These are phyloP conservation scores for Cryptosporidium sp. DNA, from an alignment of 169 alveolate genomes.

Conservation along the genomic window DNA sequence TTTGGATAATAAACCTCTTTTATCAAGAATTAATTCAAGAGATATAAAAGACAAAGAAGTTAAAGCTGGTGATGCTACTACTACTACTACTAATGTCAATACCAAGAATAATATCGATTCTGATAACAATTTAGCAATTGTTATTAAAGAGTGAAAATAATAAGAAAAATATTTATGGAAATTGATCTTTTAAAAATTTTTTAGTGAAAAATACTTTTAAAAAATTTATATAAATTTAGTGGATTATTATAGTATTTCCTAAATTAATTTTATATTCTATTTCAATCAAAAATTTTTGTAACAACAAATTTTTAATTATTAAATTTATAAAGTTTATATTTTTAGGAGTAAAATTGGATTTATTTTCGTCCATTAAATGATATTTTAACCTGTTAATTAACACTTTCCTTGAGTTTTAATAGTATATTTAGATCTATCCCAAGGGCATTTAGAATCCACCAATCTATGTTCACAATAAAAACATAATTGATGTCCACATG, in stretches of 20 bases:
- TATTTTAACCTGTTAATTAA: neutral
- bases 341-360: neutral
- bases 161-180: neutral
- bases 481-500: constrained; percentile 62
- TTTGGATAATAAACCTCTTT: constrained; percentile 38
- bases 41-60: neutral
- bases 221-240: neutral
- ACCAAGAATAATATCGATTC: neutral
- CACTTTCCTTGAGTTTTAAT: neutral
- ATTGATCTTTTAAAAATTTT: neutral
- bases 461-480: constrained; percentile 41
- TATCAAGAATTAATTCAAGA: constrained; percentile 1
- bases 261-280: no score
- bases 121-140: neutral
- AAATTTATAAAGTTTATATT: no score
- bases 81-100: neutral
- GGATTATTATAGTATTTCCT: neutral
- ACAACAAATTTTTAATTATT: no score
- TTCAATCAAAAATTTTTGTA: no score
- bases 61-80: neutral
- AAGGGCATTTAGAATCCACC: constrained; percentile 58
- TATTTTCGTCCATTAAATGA: neutral
- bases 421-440: constrained; percentile 57
- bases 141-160: constrained; percentile 10
- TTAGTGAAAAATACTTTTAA: neutral